These are phyloP conservation scores for Bipolaris bicolor DNA, from an alignment of 2,329 filamentous ascomycete genomes.

Conservation along the genomic window DNA sequence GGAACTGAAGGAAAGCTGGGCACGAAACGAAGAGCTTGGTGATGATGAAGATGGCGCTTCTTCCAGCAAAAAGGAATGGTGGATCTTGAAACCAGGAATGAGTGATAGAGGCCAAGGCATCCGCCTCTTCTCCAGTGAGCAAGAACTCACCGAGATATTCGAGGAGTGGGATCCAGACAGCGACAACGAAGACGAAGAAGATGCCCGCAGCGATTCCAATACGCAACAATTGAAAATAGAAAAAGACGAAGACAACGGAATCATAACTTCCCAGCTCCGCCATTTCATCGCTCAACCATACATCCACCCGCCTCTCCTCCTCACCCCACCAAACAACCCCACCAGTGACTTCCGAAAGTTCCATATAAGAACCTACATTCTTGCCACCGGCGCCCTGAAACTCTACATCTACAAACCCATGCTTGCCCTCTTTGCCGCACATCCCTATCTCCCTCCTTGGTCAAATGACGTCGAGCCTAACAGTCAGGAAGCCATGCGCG, in stretches of 20 bases:
- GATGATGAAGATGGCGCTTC: conserved; percentile 36
- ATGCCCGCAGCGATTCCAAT: conserved; percentile 43
- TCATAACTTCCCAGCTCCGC: conserved; percentile 87
- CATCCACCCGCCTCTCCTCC: conserved; percentile 83
- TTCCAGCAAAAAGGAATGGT: conserved; percentile 71
- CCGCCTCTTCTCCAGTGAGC: conserved; percentile 82
- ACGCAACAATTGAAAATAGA: conserved; percentile 32
- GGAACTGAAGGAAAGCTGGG: conserved; percentile 80
- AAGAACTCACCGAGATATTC: conserved; percentile 84
- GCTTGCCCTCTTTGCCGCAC: conserved; percentile 89
- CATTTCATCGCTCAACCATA: conserved; percentile 97
- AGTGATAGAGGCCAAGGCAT: conserved; percentile 96
- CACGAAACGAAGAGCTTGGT: conserved; percentile 63
- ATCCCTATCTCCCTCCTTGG: conserved; percentile 72
- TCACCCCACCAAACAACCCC: conserved; percentile 52
- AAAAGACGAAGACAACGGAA: conserved; percentile 54
- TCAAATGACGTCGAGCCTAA: conserved; percentile 22
- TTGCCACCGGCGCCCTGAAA: conserved; percentile 76
- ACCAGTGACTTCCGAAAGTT: conserved; percentile 72
- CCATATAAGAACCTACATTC: conserved; percentile 90
- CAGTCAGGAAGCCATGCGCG: conserved; percentile 60
- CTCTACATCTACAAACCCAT: conserved; percentile 89
- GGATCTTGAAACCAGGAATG: conserved; percentile 98
- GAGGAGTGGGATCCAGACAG: conserved; percentile 85
- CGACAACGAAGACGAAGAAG: conserved; percentile 64